A percentile compares a stretch with the other conserved stretches of the same genome.
Conservation (phyloP, 2,329 filamentous ascomycete genomes). For the Pestalotiopsis sp. region DNA sequence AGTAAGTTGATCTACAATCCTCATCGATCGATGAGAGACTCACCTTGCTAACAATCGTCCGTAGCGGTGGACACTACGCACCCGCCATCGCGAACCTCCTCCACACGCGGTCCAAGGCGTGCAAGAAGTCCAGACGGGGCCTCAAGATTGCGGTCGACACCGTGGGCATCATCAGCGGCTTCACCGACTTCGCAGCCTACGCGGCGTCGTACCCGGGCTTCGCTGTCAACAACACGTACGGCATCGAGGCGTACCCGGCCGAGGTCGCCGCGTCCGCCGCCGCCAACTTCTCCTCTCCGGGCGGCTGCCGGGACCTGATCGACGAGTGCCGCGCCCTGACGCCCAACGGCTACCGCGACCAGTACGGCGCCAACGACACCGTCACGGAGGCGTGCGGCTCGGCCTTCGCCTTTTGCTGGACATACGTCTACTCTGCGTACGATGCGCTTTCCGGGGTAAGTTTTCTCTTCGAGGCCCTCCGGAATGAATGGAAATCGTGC, state of each 20-base stretch:
- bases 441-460: conserved; percentile 18
- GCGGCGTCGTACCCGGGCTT: conserved; percentile 58
- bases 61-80: conserved; percentile 22
- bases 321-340: conserved; percentile 2
- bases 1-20: conserved; percentile 15
- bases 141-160: conserved; percentile 45
- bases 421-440: conserved; percentile 15
- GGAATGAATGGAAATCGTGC: neutral
- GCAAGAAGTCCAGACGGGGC: neutral
- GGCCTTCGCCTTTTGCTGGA: conserved; percentile 12
- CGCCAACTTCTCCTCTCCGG: conserved; percentile 24
- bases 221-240: conserved; percentile 68
- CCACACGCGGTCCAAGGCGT: conserved; percentile 12
- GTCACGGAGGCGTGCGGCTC: neutral
- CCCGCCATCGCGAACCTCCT: conserved; percentile 20
- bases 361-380: conserved; percentile 7
- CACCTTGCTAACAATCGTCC: neutral
- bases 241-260: conserved; percentile 55
- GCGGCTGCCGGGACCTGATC: conserved; percentile 6
- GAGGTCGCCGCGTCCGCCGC: conserved; percentile 49
- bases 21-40: neutral
- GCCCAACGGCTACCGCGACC: conserved; percentile 4
- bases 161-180: conserved; percentile 72
- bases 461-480: neutral
- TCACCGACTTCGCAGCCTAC: conserved; percentile 67